Base-by-base conservation (phyloP, 345 rosid genomes). In the Physaria fendleri region DNA sequence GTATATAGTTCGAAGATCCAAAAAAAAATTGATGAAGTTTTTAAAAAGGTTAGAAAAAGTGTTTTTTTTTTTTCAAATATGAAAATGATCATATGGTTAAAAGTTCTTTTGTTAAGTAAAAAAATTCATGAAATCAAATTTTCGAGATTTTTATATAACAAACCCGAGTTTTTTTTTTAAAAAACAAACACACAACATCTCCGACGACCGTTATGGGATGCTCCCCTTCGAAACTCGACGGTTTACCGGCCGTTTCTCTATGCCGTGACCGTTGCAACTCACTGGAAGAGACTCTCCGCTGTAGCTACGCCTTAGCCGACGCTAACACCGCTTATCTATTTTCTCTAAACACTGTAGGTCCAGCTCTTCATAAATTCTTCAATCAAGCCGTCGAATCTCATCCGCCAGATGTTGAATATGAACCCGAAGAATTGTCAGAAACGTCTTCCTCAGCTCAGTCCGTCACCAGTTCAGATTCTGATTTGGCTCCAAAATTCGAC, bases 251-350 rank as follows among this genome's bases (percentile, higher is more conserved):
- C 42, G 80, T 85, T 6, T 13, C 80, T 58, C 71, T 82, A 1
- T 85, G 88, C 59, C 86, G 84, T 6, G 72, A 78, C 68, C 85
- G 92, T 28, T 80, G 79, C 71, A 76, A 65, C 39, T 78, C 73
- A 55, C 65, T 85, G 0, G 82, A 80, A 24, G 81, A 77, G 5
- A 82, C 91, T 0, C 81, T 85, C 34, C 75, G 68, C 20, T 79
- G 77, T 2, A 76, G 85, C 77, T 74, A 85, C 57, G 68, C 73
- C 18, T 58, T 85, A 20, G 78, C 80, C 25, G 81, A 80, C 17
- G 84, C 84, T 6, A 85, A 82, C 56, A 46, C 67, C 8, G 76
- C 84, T 34, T 82, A 82, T 49, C 51, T 78, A 42, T 67, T 64
- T 56, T 80, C 84, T 17, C 78, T 85, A 9, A 72, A 60, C 34